phyloP scores from a whole-genome alignment of 2,329 filamentous ascomycete species.

The Whalleya microplaca region DNA sequence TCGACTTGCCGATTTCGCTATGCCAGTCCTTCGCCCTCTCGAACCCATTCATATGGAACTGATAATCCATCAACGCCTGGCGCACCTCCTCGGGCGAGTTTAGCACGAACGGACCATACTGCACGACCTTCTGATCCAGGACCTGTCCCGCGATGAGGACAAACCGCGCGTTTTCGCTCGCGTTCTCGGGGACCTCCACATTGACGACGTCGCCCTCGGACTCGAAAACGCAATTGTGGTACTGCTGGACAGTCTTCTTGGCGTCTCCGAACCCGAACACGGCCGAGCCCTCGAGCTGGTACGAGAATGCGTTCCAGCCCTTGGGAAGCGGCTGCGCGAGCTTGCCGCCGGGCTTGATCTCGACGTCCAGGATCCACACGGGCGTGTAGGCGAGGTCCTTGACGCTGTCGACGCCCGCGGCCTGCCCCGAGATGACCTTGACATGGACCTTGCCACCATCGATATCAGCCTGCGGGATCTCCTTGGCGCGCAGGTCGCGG shows the following conservation, averaged over 20 bases:
- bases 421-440: constrained; percentile 89
- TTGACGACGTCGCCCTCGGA: constrained; percentile 76
- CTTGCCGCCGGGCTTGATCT: constrained; percentile 76
- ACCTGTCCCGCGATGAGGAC: constrained; percentile 73
- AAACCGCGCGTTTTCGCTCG: constrained; percentile 54
- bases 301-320: constrained; percentile 90
- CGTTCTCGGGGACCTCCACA: constrained; percentile 68
- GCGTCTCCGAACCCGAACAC: constrained; percentile 60
- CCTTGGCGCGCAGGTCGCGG: constrained; percentile 76
- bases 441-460: constrained; percentile 76
- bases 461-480: constrained; percentile 76
- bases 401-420: constrained; percentile 81
- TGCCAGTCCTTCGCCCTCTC: constrained; percentile 71
- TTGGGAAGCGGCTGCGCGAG: constrained; percentile 75
- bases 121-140: constrained; percentile 69
- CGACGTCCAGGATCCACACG: constrained; percentile 92
- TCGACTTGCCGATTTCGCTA: constrained; percentile 55
- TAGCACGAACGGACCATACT: constrained; percentile 73
- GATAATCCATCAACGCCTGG: constrained; percentile 69
- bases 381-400: constrained; percentile 94
- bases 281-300: constrained; percentile 76
- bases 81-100: constrained; percentile 65
- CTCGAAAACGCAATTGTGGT: constrained; percentile 89
- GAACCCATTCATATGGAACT: constrained; percentile 68
- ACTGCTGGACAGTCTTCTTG: constrained; percentile 64